These are phyloP conservation scores for Eremothecium coryli DNA, from an alignment of 1,139 yeast species.

Conservation along the genomic window DNA sequence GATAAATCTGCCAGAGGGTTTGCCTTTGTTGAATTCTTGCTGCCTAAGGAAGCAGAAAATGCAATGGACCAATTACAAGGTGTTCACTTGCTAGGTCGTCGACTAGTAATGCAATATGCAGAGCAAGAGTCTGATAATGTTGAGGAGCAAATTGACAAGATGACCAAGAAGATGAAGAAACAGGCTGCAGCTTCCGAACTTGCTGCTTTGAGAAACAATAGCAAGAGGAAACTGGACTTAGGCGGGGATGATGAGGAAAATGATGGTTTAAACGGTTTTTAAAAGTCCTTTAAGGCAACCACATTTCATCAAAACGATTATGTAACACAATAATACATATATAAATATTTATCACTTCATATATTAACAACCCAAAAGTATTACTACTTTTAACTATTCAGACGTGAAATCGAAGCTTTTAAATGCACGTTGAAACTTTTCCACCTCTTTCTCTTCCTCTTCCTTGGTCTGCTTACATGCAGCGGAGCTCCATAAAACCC, in stretches of 20 bases:
- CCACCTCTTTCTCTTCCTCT: conserved; percentile 55
- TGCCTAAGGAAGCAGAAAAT: conserved; percentile 84
- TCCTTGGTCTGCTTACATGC: conserved; percentile 47
- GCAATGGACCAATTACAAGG: conserved; percentile 96
- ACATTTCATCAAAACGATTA: background rate
- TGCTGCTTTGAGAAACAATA: conserved; percentile 56
- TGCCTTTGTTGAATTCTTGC: conserved; percentile 88
- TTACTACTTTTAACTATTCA: background rate
- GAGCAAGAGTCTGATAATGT: conserved; percentile 72
- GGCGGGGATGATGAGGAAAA: conserved; percentile 41
- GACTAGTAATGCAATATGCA: conserved; percentile 92
- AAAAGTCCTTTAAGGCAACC: too few relatives aligned
- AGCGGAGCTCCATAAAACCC: conserved; percentile 59
- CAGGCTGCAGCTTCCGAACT: conserved; percentile 73
- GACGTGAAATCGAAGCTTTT: conserved; percentile 37
- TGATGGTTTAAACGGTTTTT: conserved; percentile 19
- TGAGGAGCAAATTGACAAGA: conserved; percentile 80
- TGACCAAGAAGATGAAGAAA: conserved; percentile 76
- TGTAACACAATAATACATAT: conserved; percentile 1
- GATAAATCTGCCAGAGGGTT: conserved; percentile 94
- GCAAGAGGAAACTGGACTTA: conserved; percentile 66
- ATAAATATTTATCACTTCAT: conserved; percentile 3
- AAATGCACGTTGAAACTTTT: conserved; percentile 43
- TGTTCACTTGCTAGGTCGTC: conserved; percentile 92
- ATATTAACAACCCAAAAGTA: too few relatives aligned